Percentiles rank a stretch among this genome's conserved stretches.
phyloP scores from a whole-genome alignment of 805 yeast species.

The Starmerella asiatica region DNA sequence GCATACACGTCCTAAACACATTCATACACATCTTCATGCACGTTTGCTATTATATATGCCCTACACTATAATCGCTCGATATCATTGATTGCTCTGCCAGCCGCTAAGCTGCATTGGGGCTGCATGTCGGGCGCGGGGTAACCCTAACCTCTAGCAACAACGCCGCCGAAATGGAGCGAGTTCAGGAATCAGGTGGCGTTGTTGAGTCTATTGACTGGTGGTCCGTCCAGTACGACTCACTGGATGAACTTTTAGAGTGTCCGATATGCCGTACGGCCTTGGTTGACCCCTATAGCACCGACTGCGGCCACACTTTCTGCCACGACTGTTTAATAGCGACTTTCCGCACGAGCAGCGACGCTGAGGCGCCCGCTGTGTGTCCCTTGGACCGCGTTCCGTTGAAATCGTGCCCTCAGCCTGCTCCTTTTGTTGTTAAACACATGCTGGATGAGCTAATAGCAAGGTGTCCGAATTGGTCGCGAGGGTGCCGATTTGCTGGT shows the following conservation, averaged over 20 bases:
- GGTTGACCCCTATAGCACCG: constrained; percentile 45
- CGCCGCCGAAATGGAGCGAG: neutral
- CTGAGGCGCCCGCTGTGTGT: constrained; percentile 28
- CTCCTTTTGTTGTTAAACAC: constrained; percentile 47
- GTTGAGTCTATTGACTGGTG: constrained; percentile 22
- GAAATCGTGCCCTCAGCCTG: constrained; percentile 31
- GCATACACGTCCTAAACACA: too few relatives aligned
- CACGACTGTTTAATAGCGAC: constrained; percentile 34
- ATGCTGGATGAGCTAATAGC: constrained; percentile 50
- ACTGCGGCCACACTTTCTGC: constrained; percentile 61
- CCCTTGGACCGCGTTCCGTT: constrained; percentile 50
- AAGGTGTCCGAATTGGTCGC: constrained; percentile 35
- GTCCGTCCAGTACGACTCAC: constrained; percentile 21
- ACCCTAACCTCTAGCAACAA: too few relatives aligned
- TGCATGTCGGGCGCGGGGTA: too few relatives aligned
- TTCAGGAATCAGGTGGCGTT: constrained; percentile 5
- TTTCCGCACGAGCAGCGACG: constrained; percentile 13
- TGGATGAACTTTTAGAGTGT: constrained; percentile 29
- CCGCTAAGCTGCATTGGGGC: too few relatives aligned
- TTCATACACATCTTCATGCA: too few relatives aligned
- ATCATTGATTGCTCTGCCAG: too few relatives aligned
- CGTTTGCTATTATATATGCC: too few relatives aligned
- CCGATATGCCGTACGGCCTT: constrained; percentile 61
- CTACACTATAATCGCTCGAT: too few relatives aligned
- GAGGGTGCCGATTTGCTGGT: constrained; percentile 48